Base-by-base conservation (phyloP, 257 asterid species). In the Penstemon barbatus region DNA sequence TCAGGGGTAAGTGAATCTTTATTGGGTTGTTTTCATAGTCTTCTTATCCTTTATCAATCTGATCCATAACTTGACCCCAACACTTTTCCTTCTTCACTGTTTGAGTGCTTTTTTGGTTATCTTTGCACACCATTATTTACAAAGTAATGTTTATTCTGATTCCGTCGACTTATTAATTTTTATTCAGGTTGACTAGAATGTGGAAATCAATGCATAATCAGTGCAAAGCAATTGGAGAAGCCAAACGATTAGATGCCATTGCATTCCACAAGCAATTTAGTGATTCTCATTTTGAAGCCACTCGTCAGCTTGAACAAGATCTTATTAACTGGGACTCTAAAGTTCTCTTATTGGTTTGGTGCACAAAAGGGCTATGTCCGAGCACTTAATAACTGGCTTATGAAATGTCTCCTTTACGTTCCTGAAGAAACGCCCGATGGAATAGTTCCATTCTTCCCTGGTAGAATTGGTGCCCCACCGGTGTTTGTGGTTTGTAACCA, bases 391-490 rank as follows among this genome's bases (percentile, higher is more conserved):
- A 80, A 66, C 73, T 92, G 98, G 97, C 97, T 92, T 60, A 81
- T 88, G 90, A 92, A 92, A 80, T 92, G 96, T 75, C 90, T 92
- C 60, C 84, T 85, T 11, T 88, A 92, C 40, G 94, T 88, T 41
- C 98, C 97, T 4, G 98, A 92, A 71, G 98, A 90, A 85, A 92
- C 98, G 42, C 63, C 90, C 12, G 98, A 92, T 66, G 97, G 98
- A 38, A 50, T 79, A 15, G 96, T 75, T 78, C 96, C 97, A 5
- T 90, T 92, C 73, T 92, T 97, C 63, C 98, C 98, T 5, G 88
- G 98, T 51, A 84, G 97, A 53, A 83, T 90, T 3, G 97, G 98
- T 10, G 98, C 98, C n/a, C 98, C 98, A 13, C 92, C 96, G 0
- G 84, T 90, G 37, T 92, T 92, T 63, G 85, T 88, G 43, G 74